Evolutionary conservation across 805 yeast species (phyloP), one percentile per base, ranked within the genome.

Genomic region (Cyberlindnera galapagoensis): DNA sequence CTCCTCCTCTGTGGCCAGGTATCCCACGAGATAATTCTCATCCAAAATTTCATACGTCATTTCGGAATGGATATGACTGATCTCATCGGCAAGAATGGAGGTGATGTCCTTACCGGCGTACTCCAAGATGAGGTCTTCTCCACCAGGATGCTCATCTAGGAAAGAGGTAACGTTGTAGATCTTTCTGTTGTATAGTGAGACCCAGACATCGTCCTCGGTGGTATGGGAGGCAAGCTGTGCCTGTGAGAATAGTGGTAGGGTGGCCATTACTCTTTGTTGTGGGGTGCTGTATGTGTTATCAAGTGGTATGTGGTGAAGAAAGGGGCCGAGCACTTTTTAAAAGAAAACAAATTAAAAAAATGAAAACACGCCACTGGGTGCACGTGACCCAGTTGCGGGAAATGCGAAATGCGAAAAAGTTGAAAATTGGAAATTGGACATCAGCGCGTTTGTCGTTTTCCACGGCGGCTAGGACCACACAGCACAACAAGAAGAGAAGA

Each of bases 21-120:
- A 80, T 0, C 94, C 96, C 26, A 90, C 74, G 39, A 85, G 57
- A 59, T 76, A 80, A 36, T 70, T 78, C 27, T 88, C 95, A 40
- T 80, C 83, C 42, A 90, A 63, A 71, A 88, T 80, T 32, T 84
- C 92, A 56, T 83, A 81, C 1, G 97, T 94, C 28, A 80, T 63
- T 40, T 83, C 90, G 5, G 92, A 77, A 57, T 90, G 96, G 31
- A 71, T 75, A 54, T 88, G 96, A 22, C 79, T 66, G 4, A 62
- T 62, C 14, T 63, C 65, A 50, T 90, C 97, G 7, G 79, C 76
- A 70, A 90, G 71, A 29, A 86, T 76, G 33, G 73, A 74, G 8
- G 96, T 84, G 36, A 87, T 88, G 55, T 86, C 95, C 38, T 70
- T 69, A 26, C 95, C 95, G 20, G 82, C 94, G 52, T 76, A 70